Evolutionary conservation across 225 moss, liverwort and hornwort genomes (phyloP).

Genomic region (Marchantia polymorpha): DNA sequence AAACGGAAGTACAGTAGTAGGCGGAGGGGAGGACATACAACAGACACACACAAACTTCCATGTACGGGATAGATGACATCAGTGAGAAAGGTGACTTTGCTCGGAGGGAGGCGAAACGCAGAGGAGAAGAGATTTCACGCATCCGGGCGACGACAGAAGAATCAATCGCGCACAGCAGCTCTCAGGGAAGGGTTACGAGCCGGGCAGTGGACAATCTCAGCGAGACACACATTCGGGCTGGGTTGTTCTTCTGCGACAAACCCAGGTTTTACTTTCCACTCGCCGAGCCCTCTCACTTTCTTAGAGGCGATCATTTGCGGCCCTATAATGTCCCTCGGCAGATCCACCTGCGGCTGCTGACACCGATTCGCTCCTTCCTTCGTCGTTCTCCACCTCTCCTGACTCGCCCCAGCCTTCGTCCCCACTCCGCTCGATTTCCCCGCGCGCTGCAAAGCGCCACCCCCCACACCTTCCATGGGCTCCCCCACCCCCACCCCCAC

Average conservation of each 20-base stretch:
- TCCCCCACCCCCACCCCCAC: too few relatives aligned
- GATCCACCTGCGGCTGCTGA: background rate
- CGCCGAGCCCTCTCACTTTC: background rate
- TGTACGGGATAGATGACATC: background rate
- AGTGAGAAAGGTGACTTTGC: background rate
- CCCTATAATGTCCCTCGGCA: background rate
- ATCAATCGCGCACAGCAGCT: background rate
- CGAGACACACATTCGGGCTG: background rate
- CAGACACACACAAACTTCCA: background rate
- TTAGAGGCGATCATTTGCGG: background rate
- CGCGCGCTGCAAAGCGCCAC: background rate
- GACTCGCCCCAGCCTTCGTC: background rate
- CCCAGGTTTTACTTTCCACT: slow-evolving; percentile 1
- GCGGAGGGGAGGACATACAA: background rate
- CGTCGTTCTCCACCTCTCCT: background rate
- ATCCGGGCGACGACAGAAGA: slow-evolving; percentile 1
- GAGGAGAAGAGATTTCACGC: background rate
- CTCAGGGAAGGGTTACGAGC: background rate
- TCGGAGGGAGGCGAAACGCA: background rate
- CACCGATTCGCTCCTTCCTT: slow-evolving; percentile 2
- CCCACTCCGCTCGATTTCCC: background rate
- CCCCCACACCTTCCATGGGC: background rate
- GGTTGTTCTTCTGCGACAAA: background rate
- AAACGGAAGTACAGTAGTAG: background rate
- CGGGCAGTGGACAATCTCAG: background rate